phyloP scores from a whole-genome alignment of 345 rosid genomes.

The Moringa oleifera region DNA sequence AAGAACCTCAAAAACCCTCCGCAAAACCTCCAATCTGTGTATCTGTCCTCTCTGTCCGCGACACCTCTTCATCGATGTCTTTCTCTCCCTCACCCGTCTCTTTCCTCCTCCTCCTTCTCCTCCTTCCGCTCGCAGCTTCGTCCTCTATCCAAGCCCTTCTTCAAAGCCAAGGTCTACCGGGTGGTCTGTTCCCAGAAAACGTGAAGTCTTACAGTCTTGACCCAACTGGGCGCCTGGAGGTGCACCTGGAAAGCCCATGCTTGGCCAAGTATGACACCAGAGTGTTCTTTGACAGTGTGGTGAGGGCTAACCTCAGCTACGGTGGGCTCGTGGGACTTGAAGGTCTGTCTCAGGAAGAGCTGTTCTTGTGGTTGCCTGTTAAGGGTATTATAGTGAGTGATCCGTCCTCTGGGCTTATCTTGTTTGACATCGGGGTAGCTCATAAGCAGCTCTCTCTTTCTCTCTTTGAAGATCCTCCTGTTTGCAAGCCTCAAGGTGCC shows the following conservation, averaged over 20 bases:
- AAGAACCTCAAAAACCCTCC: too few relatives aligned
- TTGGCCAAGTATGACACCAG: slow-evolving; percentile 70
- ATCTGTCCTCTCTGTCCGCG: neutral
- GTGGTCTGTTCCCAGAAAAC: slow-evolving; percentile 67
- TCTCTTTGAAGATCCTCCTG: slow-evolving; percentile 87
- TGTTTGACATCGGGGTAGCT: slow-evolving; percentile 82
- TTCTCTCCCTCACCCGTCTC: slow-evolving; percentile 11
- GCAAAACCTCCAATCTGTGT: too few relatives aligned
- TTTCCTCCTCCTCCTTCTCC: slow-evolving; percentile 28
- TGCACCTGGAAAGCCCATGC: slow-evolving; percentile 59
- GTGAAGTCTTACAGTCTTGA: slow-evolving; percentile 53
- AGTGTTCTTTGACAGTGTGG: slow-evolving; percentile 59
- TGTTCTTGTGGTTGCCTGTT: slow-evolving; percentile 82
- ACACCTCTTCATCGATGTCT: neutral
- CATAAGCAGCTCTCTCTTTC: slow-evolving; percentile 73
- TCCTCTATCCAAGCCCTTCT: slow-evolving; percentile 55
- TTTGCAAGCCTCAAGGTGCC: slow-evolving; percentile 59
- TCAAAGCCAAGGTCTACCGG: slow-evolving; percentile 71
- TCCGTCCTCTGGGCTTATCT: slow-evolving; percentile 74
- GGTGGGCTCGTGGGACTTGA: slow-evolving; percentile 77
- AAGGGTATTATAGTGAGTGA: slow-evolving; percentile 71
- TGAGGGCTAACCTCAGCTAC: slow-evolving; percentile 74
- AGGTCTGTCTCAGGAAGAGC: slow-evolving; percentile 77
- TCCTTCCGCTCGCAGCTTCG: slow-evolving; percentile 21
- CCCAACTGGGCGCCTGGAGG: slow-evolving; percentile 52